Evolutionary conservation across 495 filamentous ascomycete genomes (phyloP), one percentile per base, ranked within the genome.

Genomic region (Stereocaulon alpinum): DNA sequence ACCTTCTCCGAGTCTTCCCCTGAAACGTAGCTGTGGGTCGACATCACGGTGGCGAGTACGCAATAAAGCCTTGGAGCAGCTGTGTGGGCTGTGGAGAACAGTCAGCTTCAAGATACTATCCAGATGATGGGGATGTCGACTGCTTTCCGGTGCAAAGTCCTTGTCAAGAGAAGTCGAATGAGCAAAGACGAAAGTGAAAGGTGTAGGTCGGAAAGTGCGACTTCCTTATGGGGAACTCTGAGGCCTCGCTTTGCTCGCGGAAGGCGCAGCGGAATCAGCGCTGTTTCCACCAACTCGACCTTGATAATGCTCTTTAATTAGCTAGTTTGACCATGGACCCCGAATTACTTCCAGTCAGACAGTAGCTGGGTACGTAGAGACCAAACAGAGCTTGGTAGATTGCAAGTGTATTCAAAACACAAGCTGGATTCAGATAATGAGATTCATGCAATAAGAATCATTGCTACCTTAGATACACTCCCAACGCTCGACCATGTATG

Each of bases 381-480:
- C 12, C 14, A 34, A 37, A 24, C 18, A 48, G 32, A 20, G 41
- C 44, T 58, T 45, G 20, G 41, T 24, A 32, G 44, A 18, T 15
- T 51, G 40, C 34, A 34, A 51, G 20, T 59, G 34, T 32, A 27
- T 43, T 54, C 49, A 37, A 40, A 45, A 27, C 12, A 47, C 18
- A 20, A 0, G n/a, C 40, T 29, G 15, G 9, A 14, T 56, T 22
- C 6, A n/a, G 9, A 9, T 27, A 56, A 61, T 37, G 59, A 42
- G 27, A 56, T 52, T 54, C 49, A 54, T 60, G 58, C 58, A 60
- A 60, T 47, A 40, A 24, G 2, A 47, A 55, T 37, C 49, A 60
- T 60, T 47, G 58, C 58, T 60, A 40, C 58, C 58, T 41, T 62
- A 62, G 40, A 58, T 62, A 53, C 60, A 58, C 29, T 24, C 54